Conservation (phyloP, 805 yeast species). For the Sugiyamaella chiloensis region DNA sequence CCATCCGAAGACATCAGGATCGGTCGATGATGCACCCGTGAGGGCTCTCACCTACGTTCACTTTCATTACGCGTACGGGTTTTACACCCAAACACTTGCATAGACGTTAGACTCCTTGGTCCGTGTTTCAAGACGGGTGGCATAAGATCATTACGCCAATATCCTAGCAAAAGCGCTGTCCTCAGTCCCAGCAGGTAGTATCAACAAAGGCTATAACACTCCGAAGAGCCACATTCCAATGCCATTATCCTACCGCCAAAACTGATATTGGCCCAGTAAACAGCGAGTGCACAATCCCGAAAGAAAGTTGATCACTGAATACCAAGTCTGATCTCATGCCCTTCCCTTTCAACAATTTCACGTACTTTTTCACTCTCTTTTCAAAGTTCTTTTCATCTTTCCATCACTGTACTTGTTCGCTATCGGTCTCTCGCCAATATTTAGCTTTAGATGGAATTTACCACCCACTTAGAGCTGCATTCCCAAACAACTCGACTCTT, state of each 20-base stretch:
- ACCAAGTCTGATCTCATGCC: slow-evolving; percentile 41
- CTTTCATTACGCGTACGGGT: slow-evolving; percentile 42
- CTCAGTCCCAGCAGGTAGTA: slow-evolving; percentile 31
- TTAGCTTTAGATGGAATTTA: slow-evolving; percentile 44
- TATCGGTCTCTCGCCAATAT: slow-evolving; percentile 48
- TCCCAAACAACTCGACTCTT: slow-evolving; percentile 41
- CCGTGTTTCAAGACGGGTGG: slow-evolving; percentile 42
- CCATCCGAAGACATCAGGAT: slow-evolving; percentile 41
- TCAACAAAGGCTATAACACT: slow-evolving; percentile 36
- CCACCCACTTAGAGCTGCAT: slow-evolving; percentile 43
- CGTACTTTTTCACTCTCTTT: slow-evolving; percentile 46
- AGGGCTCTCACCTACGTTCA: slow-evolving; percentile 39
- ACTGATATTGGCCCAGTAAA: slow-evolving; percentile 39
- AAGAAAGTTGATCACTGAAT: slow-evolving; percentile 27
- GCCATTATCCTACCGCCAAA: slow-evolving; percentile 37
- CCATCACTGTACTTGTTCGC: slow-evolving; percentile 48
- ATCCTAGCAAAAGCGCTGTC: slow-evolving; percentile 39
- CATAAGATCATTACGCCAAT: slow-evolving; percentile 37
- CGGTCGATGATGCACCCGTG: slow-evolving; percentile 39
- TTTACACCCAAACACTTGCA: slow-evolving; percentile 42
- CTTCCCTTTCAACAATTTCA: slow-evolving; percentile 46
- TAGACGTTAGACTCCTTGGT: slow-evolving; percentile 44
- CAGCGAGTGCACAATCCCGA: slow-evolving; percentile 34
- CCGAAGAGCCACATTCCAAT: slow-evolving; percentile 36
- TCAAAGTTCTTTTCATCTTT: slow-evolving; percentile 46